Evolutionary conservation across 2,329 filamentous ascomycete genomes (phyloP), one percentile per base, ranked within the genome.

Genomic region (Xylariaceae sp.): DNA sequence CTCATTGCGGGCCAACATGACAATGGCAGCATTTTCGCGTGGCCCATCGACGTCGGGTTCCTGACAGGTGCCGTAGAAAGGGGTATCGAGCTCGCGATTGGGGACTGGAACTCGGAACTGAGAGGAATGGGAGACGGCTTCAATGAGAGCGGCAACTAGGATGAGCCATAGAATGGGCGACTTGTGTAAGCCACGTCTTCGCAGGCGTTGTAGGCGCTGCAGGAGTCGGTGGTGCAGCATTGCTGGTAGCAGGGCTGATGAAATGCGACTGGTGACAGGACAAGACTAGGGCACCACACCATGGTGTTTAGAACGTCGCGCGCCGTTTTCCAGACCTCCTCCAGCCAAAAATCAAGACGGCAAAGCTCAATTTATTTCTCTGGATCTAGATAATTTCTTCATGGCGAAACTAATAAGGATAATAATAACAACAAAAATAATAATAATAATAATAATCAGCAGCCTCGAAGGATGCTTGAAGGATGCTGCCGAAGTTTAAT

Each of bases 1-100:
- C 11, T 68, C 68, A 65, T 80, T 80, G 36, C 77, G 76, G 28
- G 75, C 76, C 53, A 80, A 69, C 76, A 80, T 79, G 29, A 80
- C 75, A 39, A 80, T 68, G 37, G 74, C 75, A 40, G 76, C 78
- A 53, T 78, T 78, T 65, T 78, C 76, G 60, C 78, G 75, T 36
- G 70, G 67, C 3, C 43, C 53, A 17, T 46, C 46, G 48, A 67
- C 60, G 6, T 51, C 56, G 17, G 67, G 67, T 19, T 68, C 67
- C 45, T 66, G 67, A 44, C 67, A 70, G 1, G 61, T 62, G 17
- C 45, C 49, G 49, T 69, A 67, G 51, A 70, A 70, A 40, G 67
- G 67, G 9, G 57, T 58, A 36, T 70, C 67, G 57, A 65, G 62
- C 29, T 70, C 67, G 56, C 58, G 65, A 19, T 58, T 48, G 26